These are phyloP conservation scores for Parietaria judaica DNA, from an alignment of 306 rosid species.

Conservation along the genomic window DNA sequence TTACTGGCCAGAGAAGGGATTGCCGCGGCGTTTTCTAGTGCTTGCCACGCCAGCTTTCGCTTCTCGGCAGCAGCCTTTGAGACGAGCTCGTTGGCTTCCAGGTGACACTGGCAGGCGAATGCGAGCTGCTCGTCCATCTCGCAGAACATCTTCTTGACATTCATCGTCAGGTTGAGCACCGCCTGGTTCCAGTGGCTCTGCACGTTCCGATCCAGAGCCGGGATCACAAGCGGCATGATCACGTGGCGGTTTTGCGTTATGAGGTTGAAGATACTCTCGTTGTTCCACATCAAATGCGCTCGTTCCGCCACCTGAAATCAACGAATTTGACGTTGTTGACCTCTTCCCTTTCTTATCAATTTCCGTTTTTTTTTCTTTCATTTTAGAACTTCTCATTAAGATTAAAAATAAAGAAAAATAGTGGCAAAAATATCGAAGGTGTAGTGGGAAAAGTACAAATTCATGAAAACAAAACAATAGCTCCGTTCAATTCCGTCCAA, in stretches of 20 bases:
- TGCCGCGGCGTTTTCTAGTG: slow-evolving; percentile 57
- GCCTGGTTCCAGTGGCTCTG: slow-evolving; percentile 93
- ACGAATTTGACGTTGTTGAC: too few relatives aligned
- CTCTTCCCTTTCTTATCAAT: too few relatives aligned
- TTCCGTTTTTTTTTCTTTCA: too few relatives aligned
- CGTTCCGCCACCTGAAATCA: slow-evolving; percentile 78
- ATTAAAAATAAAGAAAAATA: too few relatives aligned
- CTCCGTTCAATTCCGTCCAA: too few relatives aligned
- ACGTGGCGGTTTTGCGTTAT: slow-evolving; percentile 71
- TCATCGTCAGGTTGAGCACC: slow-evolving; percentile 79
- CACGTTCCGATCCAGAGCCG: slow-evolving; percentile 74
- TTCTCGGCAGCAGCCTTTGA: slow-evolving; percentile 63
- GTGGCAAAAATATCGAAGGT: too few relatives aligned
- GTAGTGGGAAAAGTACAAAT: too few relatives aligned
- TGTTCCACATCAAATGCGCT: slow-evolving; percentile 94
- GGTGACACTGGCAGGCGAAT: slow-evolving; percentile 59
- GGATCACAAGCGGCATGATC: slow-evolving; percentile 74
- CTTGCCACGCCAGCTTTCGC: slow-evolving; percentile 72
- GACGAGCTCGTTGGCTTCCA: slow-evolving; percentile 54
- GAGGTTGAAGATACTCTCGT: slow-evolving; percentile 73
- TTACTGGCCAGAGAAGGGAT: slow-evolving; percentile 24
- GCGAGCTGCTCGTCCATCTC: slow-evolving; percentile 91
- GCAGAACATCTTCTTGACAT: slow-evolving; percentile 58
- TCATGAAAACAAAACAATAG: too few relatives aligned
- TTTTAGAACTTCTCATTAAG: too few relatives aligned